These are phyloP conservation scores for Ochromonas danica DNA, from an alignment of 108 stramenopile genomes.

Conservation along the genomic window DNA sequence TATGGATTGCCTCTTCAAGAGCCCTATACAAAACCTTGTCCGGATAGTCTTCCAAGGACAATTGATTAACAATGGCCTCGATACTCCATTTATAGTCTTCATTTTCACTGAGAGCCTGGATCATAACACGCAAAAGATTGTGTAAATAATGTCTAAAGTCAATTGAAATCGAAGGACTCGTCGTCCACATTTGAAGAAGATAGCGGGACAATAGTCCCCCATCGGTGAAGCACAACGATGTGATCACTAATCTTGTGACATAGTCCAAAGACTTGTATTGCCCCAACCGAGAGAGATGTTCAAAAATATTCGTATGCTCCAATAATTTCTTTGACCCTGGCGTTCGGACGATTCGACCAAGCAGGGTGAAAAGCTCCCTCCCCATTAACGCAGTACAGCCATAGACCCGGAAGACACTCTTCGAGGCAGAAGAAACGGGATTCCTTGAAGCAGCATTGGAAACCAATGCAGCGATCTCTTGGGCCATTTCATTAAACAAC, in stretches of 20 bases:
- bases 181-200: constrained; percentile 23
- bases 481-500: constrained; percentile 2
- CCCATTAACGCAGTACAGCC: neutral
- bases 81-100: constrained; percentile 7
- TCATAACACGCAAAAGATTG: neutral
- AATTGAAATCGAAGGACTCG: neutral
- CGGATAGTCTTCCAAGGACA: neutral
- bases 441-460: neutral
- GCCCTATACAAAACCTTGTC: neutral
- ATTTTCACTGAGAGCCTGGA: neutral
- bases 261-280: constrained; percentile 10
- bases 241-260: neutral
- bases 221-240: constrained; percentile 7
- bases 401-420: neutral
- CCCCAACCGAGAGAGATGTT: neutral
- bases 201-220: neutral
- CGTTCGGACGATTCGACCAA: constrained; percentile 19
- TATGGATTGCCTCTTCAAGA: constrained; percentile 7
- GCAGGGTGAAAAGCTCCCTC: constrained; percentile 11
- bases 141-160: constrained; percentile 8
- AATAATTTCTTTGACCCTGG: neutral
- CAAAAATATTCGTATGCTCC: neutral
- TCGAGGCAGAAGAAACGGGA: neutral
- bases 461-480: neutral
- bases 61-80: constrained; percentile 8